A percentile compares a stretch with the other conserved stretches of the same genome.
Conservation (phyloP, 2,329 filamentous ascomycete genomes). For the Ceratocystis eucalypticola region DNA sequence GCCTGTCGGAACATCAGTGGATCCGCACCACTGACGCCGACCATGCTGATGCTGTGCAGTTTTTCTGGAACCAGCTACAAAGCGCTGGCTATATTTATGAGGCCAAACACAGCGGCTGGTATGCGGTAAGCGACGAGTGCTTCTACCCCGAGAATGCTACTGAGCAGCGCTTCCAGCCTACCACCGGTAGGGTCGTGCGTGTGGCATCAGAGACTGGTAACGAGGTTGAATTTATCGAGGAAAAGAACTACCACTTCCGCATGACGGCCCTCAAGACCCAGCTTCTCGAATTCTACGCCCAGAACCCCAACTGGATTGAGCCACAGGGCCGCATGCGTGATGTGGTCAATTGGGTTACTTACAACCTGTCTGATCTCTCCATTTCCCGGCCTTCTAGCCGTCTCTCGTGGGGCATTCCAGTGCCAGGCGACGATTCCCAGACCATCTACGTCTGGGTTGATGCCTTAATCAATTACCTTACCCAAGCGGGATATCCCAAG, state of each 20-base stretch:
- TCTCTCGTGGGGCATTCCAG: constrained; percentile 75
- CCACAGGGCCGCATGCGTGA: constrained; percentile 63
- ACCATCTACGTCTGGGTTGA: constrained; percentile 99
- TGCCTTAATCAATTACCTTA: constrained; percentile 86
- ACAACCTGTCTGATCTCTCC: constrained; percentile 73
- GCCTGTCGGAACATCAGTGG: constrained; percentile 70
- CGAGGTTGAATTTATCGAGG: constrained; percentile 87
- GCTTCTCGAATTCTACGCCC: constrained; percentile 64
- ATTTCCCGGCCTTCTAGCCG: constrained; percentile 70
- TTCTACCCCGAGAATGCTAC: constrained; percentile 76
- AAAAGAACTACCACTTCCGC: constrained; percentile 89
- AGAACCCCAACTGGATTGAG: constrained; percentile 64
- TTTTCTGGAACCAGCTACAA: constrained; percentile 74
- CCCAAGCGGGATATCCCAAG: constrained; percentile 48
- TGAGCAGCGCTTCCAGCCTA: constrained; percentile 58
- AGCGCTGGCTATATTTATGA: constrained; percentile 70
- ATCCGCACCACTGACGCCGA: constrained; percentile 78
- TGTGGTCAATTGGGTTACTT: constrained; percentile 61
- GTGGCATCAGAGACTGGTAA: constrained; percentile 77
- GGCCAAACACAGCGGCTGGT: constrained; percentile 85
- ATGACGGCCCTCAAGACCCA: constrained; percentile 69
- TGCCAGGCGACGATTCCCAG: constrained; percentile 70
- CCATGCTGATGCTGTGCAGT: constrained; percentile 72
- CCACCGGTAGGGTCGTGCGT: constrained; percentile 72
- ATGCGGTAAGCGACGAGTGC: constrained; percentile 89